phyloP scores from a whole-genome alignment of 2,329 filamentous ascomycete genomes.

The Knoxdaviesia proteae region DNA sequence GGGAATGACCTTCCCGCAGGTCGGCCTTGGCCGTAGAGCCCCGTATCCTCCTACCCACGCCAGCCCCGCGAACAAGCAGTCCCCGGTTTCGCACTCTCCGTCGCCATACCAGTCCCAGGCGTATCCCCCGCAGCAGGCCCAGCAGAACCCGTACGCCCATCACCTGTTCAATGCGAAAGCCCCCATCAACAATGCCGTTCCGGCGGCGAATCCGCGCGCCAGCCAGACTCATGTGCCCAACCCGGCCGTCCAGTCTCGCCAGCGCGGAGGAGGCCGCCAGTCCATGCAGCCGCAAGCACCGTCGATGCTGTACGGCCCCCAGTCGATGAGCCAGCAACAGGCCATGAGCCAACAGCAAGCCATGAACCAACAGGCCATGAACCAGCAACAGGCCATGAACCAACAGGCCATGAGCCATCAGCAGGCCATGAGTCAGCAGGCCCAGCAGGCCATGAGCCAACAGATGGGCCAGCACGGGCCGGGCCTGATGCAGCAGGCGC shows the following conservation, averaged over 20 bases:
- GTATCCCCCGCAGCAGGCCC: slow-evolving; percentile 30
- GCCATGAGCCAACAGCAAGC: slow-evolving; percentile 7
- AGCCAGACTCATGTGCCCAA: slow-evolving; percentile 25
- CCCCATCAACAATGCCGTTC: slow-evolving; percentile 24
- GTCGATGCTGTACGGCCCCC: slow-evolving; percentile 15
- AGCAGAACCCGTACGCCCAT: slow-evolving; percentile 25
- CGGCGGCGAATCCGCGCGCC: slow-evolving; percentile 23
- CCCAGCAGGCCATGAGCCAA: slow-evolving; percentile 6
- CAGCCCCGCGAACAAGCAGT: slow-evolving; percentile 31
- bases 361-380: slow-evolving; percentile 11
- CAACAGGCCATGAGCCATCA: slow-evolving; percentile 12
- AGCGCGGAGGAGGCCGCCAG: slow-evolving; percentile 22
- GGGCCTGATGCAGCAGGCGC: background rate
- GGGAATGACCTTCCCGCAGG: slow-evolving; percentile 30
- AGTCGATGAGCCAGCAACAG: slow-evolving; percentile 11
- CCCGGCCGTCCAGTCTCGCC: slow-evolving; percentile 22
- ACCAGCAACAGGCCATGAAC: slow-evolving; percentile 11
- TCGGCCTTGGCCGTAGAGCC: slow-evolving; percentile 23
- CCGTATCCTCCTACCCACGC: slow-evolving; percentile 25
- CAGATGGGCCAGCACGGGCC: background rate
- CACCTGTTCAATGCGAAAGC: slow-evolving; percentile 29
- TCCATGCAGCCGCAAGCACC: slow-evolving; percentile 21
- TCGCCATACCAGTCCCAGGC: slow-evolving; percentile 32
- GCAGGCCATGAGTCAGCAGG: slow-evolving; percentile 7
- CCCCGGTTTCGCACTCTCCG: slow-evolving; percentile 30